Conservation (phyloP, 352 stramenopile genomes). For the Globisporangium paroecandrum region DNA sequence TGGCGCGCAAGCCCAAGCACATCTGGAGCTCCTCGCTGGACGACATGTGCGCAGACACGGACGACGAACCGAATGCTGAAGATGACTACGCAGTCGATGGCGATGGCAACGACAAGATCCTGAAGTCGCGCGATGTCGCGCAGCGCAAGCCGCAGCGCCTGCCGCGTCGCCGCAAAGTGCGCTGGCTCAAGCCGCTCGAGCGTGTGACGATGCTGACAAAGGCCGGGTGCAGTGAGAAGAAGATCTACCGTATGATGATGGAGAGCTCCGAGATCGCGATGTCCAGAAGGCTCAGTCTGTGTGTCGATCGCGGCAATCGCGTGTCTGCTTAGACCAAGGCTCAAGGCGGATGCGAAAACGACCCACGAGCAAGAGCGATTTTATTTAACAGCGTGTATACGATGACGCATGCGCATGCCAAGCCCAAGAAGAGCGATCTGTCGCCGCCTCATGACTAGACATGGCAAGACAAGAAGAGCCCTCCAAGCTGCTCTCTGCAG, state of each 20-base stretch:
- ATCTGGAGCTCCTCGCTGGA: constrained; percentile 36
- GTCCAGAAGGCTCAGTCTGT: constrained; percentile 47
- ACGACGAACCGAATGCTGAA: constrained; percentile 10
- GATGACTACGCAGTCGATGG: not conserved
- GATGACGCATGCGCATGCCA: not conserved
- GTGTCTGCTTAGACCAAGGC: constrained; percentile 10
- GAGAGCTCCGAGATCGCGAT: constrained; percentile 65
- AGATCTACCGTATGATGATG: constrained; percentile 69
- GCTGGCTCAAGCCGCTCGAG: constrained; percentile 62
- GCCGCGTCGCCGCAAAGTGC: constrained; percentile 39
- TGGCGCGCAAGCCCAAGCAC: constrained; percentile 30
- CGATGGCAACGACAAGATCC: not conserved
- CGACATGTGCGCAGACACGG: constrained; percentile 18
- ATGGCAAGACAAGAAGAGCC: not conserved
- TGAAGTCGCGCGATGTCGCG: not conserved
- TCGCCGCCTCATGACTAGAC: not conserved
- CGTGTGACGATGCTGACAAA: constrained; percentile 64
- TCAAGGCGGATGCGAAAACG: not conserved
- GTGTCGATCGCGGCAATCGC: constrained; percentile 25
- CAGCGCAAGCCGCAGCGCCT: constrained; percentile 20
- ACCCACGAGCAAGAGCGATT: not conserved
- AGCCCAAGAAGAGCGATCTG: not conserved
- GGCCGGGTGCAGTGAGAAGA: constrained; percentile 58
- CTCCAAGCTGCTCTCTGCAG: not conserved
- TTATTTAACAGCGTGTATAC: constrained; percentile 7